These are phyloP conservation scores for Crithidia brevicula DNA, from an alignment of 208 protist species.

Conservation along the genomic window DNA sequence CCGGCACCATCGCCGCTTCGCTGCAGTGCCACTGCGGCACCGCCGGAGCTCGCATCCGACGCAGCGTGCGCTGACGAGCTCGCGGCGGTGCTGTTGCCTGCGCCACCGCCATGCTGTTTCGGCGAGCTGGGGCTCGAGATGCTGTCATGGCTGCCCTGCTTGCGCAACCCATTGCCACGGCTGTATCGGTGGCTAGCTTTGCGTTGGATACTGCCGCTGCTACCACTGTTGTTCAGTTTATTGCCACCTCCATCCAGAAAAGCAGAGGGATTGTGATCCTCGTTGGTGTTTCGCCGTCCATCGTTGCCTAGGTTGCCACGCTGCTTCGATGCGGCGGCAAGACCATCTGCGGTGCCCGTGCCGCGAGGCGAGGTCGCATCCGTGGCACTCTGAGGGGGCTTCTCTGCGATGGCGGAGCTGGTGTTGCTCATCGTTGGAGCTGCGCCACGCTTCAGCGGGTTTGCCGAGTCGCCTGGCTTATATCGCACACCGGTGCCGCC, in stretches of 20 bases:
- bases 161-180: not conserved
- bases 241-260: too few species aligned
- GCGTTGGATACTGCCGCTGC: too few species aligned
- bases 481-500: not conserved
- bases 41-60: not conserved
- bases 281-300: too few species aligned
- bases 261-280: too few species aligned
- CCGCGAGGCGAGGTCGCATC: not conserved
- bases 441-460: not conserved
- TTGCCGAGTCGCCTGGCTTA: not conserved
- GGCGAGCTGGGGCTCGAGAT: not conserved
- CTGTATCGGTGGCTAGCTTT: not conserved
- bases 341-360: not conserved
- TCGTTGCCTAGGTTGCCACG: too few species aligned
- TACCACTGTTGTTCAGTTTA: not conserved
- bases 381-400: not conserved
- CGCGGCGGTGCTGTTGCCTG: not conserved
- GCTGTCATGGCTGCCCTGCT: not conserved
- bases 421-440: not conserved
- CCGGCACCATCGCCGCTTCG: not conserved
- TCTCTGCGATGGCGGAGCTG: constrained; percentile 1
- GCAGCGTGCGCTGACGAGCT: not conserved
- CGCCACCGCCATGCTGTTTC: not conserved
- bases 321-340: too few species aligned
- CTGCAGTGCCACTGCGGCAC: constrained; percentile 3